Evolutionary conservation across 345 rosid species (phyloP).

Genomic region (Eucalyptus regnans): DNA sequence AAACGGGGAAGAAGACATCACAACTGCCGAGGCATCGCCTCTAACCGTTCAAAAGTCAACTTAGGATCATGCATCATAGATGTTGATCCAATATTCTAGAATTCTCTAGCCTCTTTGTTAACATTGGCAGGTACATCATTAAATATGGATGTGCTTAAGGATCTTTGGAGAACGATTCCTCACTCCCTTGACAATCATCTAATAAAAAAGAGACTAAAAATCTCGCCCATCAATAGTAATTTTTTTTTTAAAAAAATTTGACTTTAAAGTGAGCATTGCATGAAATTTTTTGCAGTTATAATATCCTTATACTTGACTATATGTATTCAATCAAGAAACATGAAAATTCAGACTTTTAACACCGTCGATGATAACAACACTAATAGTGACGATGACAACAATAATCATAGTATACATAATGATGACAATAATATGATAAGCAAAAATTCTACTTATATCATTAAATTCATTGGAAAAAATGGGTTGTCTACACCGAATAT

Average conservation of each 20-base stretch:
- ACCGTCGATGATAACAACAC: background rate
- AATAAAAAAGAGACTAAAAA: background rate
- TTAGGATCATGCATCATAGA: background rate
- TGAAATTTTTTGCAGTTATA: rapidly evolving
- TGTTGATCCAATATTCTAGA: background rate
- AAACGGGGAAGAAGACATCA: background rate
- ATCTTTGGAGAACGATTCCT: background rate
- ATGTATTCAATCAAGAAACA: background rate
- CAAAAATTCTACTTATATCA: background rate
- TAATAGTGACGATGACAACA: rapidly evolving
- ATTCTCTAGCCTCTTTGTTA: background rate
- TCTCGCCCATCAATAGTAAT: background rate
- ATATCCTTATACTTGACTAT: background rate
- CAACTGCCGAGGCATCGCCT: background rate
- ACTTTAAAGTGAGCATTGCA: no score
- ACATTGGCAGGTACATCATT: background rate
- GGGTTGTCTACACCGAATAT: background rate
- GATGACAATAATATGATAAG: background rate
- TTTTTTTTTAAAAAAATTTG: no score
- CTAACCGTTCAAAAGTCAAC: background rate
- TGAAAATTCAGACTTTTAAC: background rate
- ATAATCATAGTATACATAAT: background rate
- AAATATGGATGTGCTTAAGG: background rate
- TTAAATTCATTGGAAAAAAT: background rate
- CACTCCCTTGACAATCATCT: no score